Evolutionary conservation across 805 yeast genomes (phyloP), one percentile per base, ranked within the genome.

Genomic region (Zygotorulaspora sp.): DNA sequence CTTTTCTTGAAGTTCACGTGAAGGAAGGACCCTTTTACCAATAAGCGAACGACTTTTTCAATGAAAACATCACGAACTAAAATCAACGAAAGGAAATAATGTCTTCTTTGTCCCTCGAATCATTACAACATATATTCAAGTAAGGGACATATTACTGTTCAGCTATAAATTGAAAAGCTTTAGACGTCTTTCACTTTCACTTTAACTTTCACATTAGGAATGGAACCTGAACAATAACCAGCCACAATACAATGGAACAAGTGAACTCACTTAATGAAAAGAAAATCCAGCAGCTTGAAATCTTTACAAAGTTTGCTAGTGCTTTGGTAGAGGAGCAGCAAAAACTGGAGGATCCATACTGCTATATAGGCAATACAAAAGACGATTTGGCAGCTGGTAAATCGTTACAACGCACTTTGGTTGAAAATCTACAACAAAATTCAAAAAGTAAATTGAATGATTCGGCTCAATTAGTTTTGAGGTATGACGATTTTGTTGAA

Each of bases 291-390:
- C 71, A 67, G 49, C 47, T 63, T 10, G 69, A 65, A 31, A 69
- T 73, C 13, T 73, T 71, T 49, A 63, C 62, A 32, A 66, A 65
- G 40, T 71, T 57, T 48, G 70, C 77, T 2, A 56, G 62, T 15
- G 47, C 48, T 19, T 55, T 67, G 36, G 54, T 61, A 10, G 61
- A 62, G 17, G 50, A 45, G 13, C 53, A 56, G 18, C 32, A 33
- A 10, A 40, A 31, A 38, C 32, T 40, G 12, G 38, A 39, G 18
- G 43, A 45, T 12, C 48, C 48, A n/a, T 44, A 44, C 18, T 35
- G 43, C 22, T 40, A 12, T 32, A 22, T 35, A 21, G 35, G 35
- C 12, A 15, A 13, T 20, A 36, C 34, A 9, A 31, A 14, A 7
- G 20, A 24, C 12, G 24, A 33, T 8, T 12, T 18, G n/a, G 6